These are phyloP conservation scores for Saccharomycopsis javanensis DNA, from an alignment of 805 yeast genomes.

Conservation along the genomic window DNA sequence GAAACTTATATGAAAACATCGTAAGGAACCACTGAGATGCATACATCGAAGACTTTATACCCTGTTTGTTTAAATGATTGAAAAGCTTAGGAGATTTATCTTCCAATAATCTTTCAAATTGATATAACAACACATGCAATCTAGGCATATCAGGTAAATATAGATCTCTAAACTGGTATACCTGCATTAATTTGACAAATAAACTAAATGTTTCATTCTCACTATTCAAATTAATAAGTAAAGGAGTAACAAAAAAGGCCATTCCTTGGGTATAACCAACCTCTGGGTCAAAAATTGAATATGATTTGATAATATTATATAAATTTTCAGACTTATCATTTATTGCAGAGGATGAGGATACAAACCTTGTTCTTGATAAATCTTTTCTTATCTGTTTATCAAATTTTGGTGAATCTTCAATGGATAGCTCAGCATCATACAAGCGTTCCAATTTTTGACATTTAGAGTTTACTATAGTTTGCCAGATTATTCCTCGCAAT, in stretches of 20 bases:
- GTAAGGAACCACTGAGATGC: constrained; percentile 98
- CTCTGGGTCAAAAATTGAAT: constrained; percentile 77
- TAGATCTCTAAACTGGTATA: constrained; percentile 67
- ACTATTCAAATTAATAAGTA: constrained; percentile 58
- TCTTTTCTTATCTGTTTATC: constrained; percentile 76
- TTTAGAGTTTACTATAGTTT: constrained; percentile 72
- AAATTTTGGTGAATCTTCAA: constrained; percentile 35
- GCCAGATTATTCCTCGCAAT: constrained; percentile 89
- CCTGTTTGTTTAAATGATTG: constrained; percentile 74
- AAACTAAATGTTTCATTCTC: constrained; percentile 82
- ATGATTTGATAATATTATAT: constrained; percentile 70
- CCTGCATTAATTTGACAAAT: constrained; percentile 73
- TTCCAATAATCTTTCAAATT: constrained; percentile 82
- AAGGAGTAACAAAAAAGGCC: constrained; percentile 86
- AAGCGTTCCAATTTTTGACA: constrained; percentile 51
- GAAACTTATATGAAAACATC: constrained; percentile 89
- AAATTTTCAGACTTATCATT: constrained; percentile 54
- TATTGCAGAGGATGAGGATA: constrained; percentile 40
- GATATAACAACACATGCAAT: constrained; percentile 71
- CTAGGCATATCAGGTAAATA: constrained; percentile 93
- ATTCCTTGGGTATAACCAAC: constrained; percentile 98
- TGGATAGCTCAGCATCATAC: constrained; percentile 39
- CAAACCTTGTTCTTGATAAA: constrained; percentile 75
- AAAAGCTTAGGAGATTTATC: constrained; percentile 62
- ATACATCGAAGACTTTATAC: constrained; percentile 87